Base-by-base conservation (phyloP, 208 protist genomes). In the Crithidia brevicula region DNA sequence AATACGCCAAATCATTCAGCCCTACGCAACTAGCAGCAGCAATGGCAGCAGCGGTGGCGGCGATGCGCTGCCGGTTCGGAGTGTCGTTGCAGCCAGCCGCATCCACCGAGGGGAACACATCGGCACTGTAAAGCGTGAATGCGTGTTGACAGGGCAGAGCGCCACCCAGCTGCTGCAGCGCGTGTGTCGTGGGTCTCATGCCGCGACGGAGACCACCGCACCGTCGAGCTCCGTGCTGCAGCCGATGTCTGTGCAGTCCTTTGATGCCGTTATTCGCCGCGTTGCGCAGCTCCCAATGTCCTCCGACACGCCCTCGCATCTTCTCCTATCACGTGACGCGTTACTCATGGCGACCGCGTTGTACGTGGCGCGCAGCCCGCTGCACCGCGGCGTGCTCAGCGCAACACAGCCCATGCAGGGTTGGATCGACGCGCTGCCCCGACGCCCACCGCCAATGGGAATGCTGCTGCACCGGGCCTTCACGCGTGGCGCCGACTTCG, bases 91-190 rank as follows among this genome's bases (percentile, higher is more conserved):
- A 7, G 59, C 49, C 27, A 62, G 54, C 20, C 38, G 49, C 67
- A 76, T 95, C 50, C 76, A 64, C 30, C 80, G 86, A 23, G 89
- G 89, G 11, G 86, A 95, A 64, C 74, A 67, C 38, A 62, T 95
- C 15, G 79, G 68, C 9, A 75, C 76, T 5, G 72, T 95, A 4
- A 73, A 68, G 10, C 43, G 33, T 13, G 63, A 82, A 20, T 60
- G 77, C 51, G 67, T 95, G 31, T 57, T 95, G 58, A 77, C 75
- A 18, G 89, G 89, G 9, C 54, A 71, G 34, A 64, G 49, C 16
- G 86, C 89, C 7, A 57, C 61, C 16, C 20, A 66, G 20, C 30
- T 88, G 20, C 58, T 93, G 30, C 82, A 67, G 18, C 67, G 56
- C 11, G 40, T 61, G 11, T 80, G 64, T 42, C 33, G 59, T 28